Evolutionary conservation across 805 yeast genomes (phyloP).

Genomic region (Maudiozyma barnettii): DNA sequence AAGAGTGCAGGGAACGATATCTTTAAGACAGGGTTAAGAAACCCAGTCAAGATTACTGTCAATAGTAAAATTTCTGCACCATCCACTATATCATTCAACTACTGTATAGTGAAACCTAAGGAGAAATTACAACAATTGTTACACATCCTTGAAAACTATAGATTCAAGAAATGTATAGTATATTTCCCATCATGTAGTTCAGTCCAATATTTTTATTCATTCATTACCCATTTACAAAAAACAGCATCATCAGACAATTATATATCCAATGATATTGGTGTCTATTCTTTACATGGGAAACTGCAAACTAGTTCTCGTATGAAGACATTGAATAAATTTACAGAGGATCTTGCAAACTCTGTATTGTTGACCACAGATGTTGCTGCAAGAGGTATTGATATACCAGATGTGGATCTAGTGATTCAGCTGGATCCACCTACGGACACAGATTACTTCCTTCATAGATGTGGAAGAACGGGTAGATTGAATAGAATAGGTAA

Average conservation of each 20-base stretch:
- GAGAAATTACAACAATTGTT: conserved; percentile 52
- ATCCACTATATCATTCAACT: conserved; percentile 49
- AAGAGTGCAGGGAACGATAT: conserved; percentile 70
- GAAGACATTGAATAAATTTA: conserved; percentile 57
- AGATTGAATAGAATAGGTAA: conserved; percentile 79
- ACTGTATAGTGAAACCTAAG: conserved; percentile 49
- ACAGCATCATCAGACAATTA: conserved; percentile 13
- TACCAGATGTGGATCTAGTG: conserved; percentile 89
- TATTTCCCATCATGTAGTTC: conserved; percentile 86
- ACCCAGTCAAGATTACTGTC: conserved; percentile 83
- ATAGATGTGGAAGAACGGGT: conserved; percentile 92
- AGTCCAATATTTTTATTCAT: conserved; percentile 65
- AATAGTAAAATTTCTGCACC: conserved; percentile 51
- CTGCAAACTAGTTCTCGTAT: conserved; percentile 70
- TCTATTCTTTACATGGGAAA: conserved; percentile 86
- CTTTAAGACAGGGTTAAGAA: conserved; percentile 82
- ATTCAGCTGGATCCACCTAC: conserved; percentile 93
- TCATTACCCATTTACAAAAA: conserved; percentile 37
- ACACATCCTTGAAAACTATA: conserved; percentile 41
- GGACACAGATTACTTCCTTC: conserved; percentile 84
- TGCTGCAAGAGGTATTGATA: conserved; percentile 96
- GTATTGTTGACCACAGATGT: conserved; percentile 89
- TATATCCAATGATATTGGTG: conserved; percentile 27
- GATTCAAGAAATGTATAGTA: conserved; percentile 73
- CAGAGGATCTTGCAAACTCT: conserved; percentile 39